Conservation (phyloP, 805 yeast species). For the Brettanomyces nanus region DNA sequence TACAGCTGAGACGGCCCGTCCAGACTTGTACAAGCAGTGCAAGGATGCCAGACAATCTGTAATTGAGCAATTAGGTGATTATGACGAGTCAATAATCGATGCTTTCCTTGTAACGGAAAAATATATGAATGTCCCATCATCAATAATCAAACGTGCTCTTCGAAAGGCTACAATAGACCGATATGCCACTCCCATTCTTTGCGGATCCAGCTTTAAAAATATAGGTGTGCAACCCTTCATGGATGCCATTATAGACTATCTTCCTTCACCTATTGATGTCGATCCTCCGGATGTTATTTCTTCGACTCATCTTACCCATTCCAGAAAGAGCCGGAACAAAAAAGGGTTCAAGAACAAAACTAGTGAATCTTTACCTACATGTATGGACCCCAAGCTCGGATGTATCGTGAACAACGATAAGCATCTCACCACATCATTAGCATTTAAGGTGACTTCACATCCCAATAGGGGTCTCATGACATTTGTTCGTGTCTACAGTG, state of each 20-base stretch:
- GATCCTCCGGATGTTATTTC: constrained; percentile 43
- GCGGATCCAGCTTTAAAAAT: constrained; percentile 89
- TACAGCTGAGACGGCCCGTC: constrained; percentile 10
- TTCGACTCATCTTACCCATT: constrained; percentile 4
- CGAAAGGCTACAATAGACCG: constrained; percentile 52
- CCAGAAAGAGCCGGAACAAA: constrained; percentile 15
- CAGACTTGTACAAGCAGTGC: constrained; percentile 40
- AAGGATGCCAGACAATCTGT: constrained; percentile 58
- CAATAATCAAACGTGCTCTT: constrained; percentile 49
- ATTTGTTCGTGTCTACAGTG: constrained; percentile 84
- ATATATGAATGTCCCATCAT: constrained; percentile 55
- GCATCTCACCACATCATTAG: constrained; percentile 68
- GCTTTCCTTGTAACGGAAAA: constrained; percentile 70
- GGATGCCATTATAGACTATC: constrained; percentile 69
- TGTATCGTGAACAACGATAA: constrained; percentile 46
- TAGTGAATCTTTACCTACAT: constrained; percentile 23
- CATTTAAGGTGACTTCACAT: constrained; percentile 87
- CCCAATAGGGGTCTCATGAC: constrained; percentile 76
- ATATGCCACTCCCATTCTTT: constrained; percentile 66
- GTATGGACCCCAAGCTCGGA: constrained; percentile 36
- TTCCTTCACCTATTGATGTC: constrained; percentile 76
- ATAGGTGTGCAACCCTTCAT: constrained; percentile 92
- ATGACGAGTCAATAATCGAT: constrained; percentile 71
- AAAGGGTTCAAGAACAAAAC: constrained; percentile 7
- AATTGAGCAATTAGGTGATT: constrained; percentile 77